Base-by-base conservation (phyloP, 2,329 filamentous ascomycete genomes). In the Mollisia scopiformis region DNA sequence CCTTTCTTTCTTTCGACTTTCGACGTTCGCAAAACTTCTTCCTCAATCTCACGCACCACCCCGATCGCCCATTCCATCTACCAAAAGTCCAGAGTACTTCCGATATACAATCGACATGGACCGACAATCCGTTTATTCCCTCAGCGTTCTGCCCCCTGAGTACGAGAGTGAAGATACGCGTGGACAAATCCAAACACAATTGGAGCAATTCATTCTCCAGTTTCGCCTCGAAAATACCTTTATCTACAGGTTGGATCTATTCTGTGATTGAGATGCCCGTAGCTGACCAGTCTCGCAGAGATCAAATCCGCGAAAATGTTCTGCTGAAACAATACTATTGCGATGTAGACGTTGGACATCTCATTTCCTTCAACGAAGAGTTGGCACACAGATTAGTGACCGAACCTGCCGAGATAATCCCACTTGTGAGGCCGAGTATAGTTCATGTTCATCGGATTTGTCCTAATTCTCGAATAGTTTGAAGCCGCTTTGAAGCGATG, bases 341-440 rank as follows among this genome's bases (percentile, higher is more conserved):
- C 80, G 94, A 99, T 75, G 86, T 99, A 74, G 93, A 99, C 75
- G 92, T 99, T 69, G 92, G 91, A 64, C 94, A 99, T 75, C 80
- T 99, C 61, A 98, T 98, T 75, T 95, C 90, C 63, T 98, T 93
- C 79, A 95, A 96, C 73, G 94, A 98, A 77, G 93, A 97, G 75
- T 83, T 99, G 62, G 95, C 94, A 28, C 92, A 98, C 76, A 88
- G 89, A 73, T 82, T 99, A 64, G 91, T 90, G 21, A 95, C 91
- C 52, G 92, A 97, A 73, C 96, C 95, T 3, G 90, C 89, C 49
- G 93, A 98, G 59, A 90, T 97, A 58, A 95, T 99, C 61, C 94
- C 95, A 62, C 80, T 98, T 57, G 93, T 96, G 79, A 63, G 86
- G 1, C 19, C 11, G n/a, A 1, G 21, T 28, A n/a, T 10, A 11